Evolutionary conservation across 1,139 yeast genomes (phyloP), one percentile per base, ranked within the genome.

Genomic region (Arxiozyma slooffiae): DNA sequence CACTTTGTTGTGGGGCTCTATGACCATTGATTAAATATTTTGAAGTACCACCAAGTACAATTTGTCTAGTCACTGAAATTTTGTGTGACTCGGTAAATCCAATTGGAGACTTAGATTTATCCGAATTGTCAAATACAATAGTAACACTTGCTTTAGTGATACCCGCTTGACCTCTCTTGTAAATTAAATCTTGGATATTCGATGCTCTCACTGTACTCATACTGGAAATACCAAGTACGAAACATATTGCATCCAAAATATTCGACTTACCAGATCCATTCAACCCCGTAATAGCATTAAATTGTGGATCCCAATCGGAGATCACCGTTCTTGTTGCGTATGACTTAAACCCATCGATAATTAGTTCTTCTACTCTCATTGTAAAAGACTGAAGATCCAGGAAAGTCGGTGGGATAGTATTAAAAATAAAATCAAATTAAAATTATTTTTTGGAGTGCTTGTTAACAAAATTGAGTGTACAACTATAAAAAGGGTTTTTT

Each of bases 231-330:
- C 99, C 99, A 38, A 94, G 75, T n/a, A 94, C 99, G 69, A 94
- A 94, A 70, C 98, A 94, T 51, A 92, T 92, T 52, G 98, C 96
- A 69, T 94, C 98, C 47, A 92, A 73, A 53, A 92, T 89, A 67
- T 92, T 92, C 21, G 96, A 89, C 64, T 92, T 94, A 11, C 98
- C 99, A 0, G 97, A 88, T 14, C 99, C 99, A 67, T 94, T 94
- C 52, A 92, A 75, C 11, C 99, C 98, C 0, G 99, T 94, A 64
- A 94, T 92, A 60, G 98, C 96, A 70, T 94, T 94, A 70, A 94
- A 94, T 68, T 85, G 95, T 1, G 88, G 78, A 67, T 94, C 98
- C 97, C 98, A 94, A 36, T 83, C 87, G 1, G 95, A 80, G 30
- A 94, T 87, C 41, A 90, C 97, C 0, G 98, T 92, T 72, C 98